These are phyloP conservation scores for Papiliotrema flavescens DNA, from an alignment of 1,284 basidiomycete genomes.

Conservation along the genomic window DNA sequence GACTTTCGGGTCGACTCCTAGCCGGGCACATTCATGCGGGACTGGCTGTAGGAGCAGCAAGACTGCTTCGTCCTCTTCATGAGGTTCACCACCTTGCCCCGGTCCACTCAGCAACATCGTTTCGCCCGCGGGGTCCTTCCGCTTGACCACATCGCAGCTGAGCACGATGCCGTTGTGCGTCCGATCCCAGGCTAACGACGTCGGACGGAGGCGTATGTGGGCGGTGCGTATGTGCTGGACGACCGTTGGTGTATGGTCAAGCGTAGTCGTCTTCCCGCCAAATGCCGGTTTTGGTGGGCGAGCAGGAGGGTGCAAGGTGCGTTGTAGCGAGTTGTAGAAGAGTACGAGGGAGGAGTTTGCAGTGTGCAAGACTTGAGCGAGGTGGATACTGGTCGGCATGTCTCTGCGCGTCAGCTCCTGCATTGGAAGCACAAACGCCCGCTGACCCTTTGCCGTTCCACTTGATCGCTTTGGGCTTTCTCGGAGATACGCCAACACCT, in stretches of 20 bases:
- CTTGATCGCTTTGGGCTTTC: constrained; percentile 25
- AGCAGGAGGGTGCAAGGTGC: constrained; percentile 8
- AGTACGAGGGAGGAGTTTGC: constrained; percentile 29
- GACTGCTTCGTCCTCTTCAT: neutral
- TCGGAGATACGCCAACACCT: constrained; percentile 38
- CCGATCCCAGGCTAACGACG: constrained; percentile 4
- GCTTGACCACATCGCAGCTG: constrained; percentile 11
- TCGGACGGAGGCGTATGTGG: constrained; percentile 9
- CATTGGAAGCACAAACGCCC: neutral
- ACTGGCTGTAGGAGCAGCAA: constrained; percentile 22
- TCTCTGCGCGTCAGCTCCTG: constrained; percentile 1
- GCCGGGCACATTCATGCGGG: constrained; percentile 22
- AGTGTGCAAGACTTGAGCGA: constrained; percentile 17
- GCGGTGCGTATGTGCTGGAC: constrained; percentile 8
- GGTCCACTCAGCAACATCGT: neutral
- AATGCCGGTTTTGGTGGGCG: neutral
- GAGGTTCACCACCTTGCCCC: constrained; percentile 1
- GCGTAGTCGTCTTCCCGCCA: neutral
- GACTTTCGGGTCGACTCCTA: constrained; percentile 29
- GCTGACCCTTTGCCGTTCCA: constrained; percentile 32
- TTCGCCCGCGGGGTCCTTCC: constrained; percentile 1
- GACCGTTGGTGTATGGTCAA: neutral
- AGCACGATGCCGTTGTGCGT: constrained; percentile 20
- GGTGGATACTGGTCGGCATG: constrained; percentile 10
- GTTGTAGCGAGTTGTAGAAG: constrained; percentile 40